Base-by-base conservation (phyloP, 345 rosid genomes). In the Salix exigua region DNA sequence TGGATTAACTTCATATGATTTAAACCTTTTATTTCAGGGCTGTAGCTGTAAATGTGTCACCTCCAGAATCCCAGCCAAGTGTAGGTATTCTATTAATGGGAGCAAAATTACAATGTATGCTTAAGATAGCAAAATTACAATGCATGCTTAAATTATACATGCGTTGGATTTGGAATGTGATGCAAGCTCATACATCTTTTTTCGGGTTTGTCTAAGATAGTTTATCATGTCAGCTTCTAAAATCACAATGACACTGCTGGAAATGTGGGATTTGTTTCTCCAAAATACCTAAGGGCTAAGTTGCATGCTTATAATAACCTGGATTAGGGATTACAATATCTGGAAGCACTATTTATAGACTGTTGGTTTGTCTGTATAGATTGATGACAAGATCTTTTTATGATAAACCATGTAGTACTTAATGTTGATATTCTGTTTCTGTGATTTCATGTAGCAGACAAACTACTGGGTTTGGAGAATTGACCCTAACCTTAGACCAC, bases 381-480 rank as follows among this genome's bases (percentile, higher is more conserved):
- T 58, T 58, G 63, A 58, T 58, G 63, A 58, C 28, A 23, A 23
- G 12, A 25, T 10, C 14, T 4, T 58, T 58, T 12, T 58, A 58
- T 23, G 63, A 58, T 17, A 30, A 10, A 35, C 58, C 16, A 31
- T 61, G 26, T 17, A 48, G 13, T 75, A 25, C 40, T 14, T 40
- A 14, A 28, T 51, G 23, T 74, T 33, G 72, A 25, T 71, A 10
- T 53, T 14, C 13, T 48, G 40, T 71, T 25, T 42, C 63, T 69
- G 51, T 26, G 25, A 33, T 78, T 78, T 72, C 46, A 19, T 80
- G 82, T 30, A 74, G 74, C 87, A 91, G 93, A 78, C 92, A 60
- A 89, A 83, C 81, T 90, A 90, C 85, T 86, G 92, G 97, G 91
- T 91, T 76, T 92, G 97, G 95, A 87, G 94, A 86, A 78, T 88